Base-by-base conservation (phyloP, 768 basidiomycete genomes). In the Mycena galericulata region DNA sequence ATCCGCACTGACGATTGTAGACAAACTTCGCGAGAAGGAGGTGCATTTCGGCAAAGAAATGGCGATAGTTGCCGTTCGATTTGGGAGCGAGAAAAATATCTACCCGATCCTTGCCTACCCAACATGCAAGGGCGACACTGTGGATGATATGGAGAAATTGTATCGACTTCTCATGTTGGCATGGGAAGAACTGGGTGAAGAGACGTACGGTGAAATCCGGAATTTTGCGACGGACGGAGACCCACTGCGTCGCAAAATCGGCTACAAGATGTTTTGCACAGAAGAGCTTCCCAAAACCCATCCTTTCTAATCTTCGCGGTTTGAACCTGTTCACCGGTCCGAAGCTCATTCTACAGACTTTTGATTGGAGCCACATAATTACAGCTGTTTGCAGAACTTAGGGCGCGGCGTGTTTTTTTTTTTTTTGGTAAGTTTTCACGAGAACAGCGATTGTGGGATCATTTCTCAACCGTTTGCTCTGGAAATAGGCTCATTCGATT, bases 191-290 rank as follows among this genome's bases (percentile, higher is more conserved):
- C 3, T 36, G 3, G 69, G 2, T 6, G 45, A 17, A 17, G 46
- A 53, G 14, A 34, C 22, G 17, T 40, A 32, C 14, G 68, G 71
- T 1, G 58, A 47, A 4, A 64, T 70, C 20, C 63, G 72, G 64
- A 67, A 59, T 27, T 62, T 72, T 51, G 71, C 68, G 7, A 63
- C 73, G 14, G 73, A 74, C 38, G 72, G 73, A 2, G 72, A 74
- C 45, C 51, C 55, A 12, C 40, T 38, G 3, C 41, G 68, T 10
- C 47, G 72, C 17, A 26, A 30, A 29, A 62, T 45, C 9, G 61
- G 53, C 1, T 62, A 74, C 34, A 17, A n/a, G 4, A 5, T 63
- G n/a, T 72, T 72, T 32, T 27, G 72, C 7, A n/a, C 24, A 4
- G 27, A 45, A 14, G 32, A 49, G 22, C 46, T 71, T 10, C 17